A percentile compares a stretch with the other conserved stretches of the same genome.
phyloP scores from a whole-genome alignment of 257 asterid species.

The Eucommia ulmoides region DNA sequence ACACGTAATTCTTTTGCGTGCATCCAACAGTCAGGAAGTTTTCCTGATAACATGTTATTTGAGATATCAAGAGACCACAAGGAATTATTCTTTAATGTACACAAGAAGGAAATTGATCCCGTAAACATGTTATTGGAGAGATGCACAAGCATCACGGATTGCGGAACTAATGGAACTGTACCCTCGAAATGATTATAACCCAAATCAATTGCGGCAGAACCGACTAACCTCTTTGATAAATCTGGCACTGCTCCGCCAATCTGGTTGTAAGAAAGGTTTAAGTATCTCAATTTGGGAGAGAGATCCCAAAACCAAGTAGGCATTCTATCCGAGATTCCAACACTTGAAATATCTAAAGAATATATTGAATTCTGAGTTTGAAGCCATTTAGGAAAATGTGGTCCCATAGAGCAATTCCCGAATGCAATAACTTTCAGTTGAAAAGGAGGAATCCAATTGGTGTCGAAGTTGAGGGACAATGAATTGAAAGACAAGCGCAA shows the following conservation, averaged over 20 bases:
- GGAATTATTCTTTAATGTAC: background rate
- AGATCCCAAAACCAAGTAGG: constrained; percentile 22
- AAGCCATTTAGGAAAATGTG: constrained; percentile 18
- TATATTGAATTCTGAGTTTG: constrained; percentile 11
- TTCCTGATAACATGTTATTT: constrained; percentile 12
- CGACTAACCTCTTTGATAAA: background rate
- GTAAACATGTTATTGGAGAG: constrained; percentile 6
- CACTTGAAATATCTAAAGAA: constrained; percentile 4
- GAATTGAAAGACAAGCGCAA: constrained; percentile 12
- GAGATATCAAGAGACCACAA: background rate
- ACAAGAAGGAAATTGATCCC: constrained; percentile 10
- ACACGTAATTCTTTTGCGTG: constrained; percentile 1
- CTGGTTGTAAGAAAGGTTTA: constrained; percentile 1
- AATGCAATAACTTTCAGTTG: constrained; percentile 12
- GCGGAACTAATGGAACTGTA: constrained; percentile 5
- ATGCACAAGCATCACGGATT: background rate
- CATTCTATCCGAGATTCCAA: constrained; percentile 11
- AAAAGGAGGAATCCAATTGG: constrained; percentile 18
- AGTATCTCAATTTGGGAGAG: background rate
- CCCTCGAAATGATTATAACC: background rate
- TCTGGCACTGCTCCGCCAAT: constrained; percentile 4
- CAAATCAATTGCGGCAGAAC: background rate
- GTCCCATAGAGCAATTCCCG: constrained; percentile 13
- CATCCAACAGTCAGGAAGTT: constrained; percentile 4
- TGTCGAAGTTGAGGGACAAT: constrained; percentile 8